Percentiles rank a stretch among this genome's conserved stretches.
Conservation (phyloP, 169 alveolate genomes). For the Cryptosporidium tyzzeri region DNA sequence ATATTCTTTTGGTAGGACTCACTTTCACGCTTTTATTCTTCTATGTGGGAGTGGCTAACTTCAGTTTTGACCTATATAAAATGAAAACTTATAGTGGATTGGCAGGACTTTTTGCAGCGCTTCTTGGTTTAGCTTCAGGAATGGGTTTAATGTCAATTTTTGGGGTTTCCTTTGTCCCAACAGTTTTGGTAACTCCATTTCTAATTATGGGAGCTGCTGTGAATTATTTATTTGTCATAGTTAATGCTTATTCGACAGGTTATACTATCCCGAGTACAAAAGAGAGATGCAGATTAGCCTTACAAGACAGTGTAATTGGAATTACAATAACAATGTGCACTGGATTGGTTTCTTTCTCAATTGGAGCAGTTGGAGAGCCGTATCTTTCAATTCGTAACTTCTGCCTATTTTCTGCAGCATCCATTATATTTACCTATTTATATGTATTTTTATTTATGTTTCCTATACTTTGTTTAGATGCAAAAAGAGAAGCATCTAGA, state of each 20-base stretch:
- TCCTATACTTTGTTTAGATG: conserved; percentile 73
- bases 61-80: conserved; percentile 81
- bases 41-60: conserved; percentile 80
- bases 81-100: conserved; percentile 80
- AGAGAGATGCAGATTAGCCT: conserved; percentile 79
- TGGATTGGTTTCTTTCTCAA: conserved; percentile 70
- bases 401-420: conserved; percentile 71
- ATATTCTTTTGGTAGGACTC: conserved; percentile 81
- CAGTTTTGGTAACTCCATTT: conserved; percentile 82
- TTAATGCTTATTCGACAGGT: conserved; percentile 81
- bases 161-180: conserved; percentile 83
- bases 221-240: conserved; percentile 82
- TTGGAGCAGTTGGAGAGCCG: conserved; percentile 75
- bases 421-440: conserved; percentile 61
- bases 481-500: conserved; percentile 59
- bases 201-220: conserved; percentile 83
- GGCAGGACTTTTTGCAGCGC: conserved; percentile 83
- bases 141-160: conserved; percentile 80
- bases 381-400: conserved; percentile 65
- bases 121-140: conserved; percentile 82
- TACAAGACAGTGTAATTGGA: conserved; percentile 78
- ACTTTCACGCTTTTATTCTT: conserved; percentile 81
- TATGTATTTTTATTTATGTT: conserved; percentile 70
- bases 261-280: conserved; percentile 80
- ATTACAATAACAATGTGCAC: conserved; percentile 72